Conservation (phyloP, 78 protist species). For the Polysphondylium violaceum region DNA sequence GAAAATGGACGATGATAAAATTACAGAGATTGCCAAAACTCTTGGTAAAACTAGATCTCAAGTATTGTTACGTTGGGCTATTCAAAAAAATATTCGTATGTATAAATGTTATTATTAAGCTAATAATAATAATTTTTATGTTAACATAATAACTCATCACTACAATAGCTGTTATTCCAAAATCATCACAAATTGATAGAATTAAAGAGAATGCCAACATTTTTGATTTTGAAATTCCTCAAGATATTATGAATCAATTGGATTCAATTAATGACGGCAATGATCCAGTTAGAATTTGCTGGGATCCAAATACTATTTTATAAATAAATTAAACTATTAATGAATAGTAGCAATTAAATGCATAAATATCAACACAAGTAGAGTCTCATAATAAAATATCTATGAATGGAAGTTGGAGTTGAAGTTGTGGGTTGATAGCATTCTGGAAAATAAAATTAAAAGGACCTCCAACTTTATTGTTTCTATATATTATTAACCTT, state of each 20-base stretch:
- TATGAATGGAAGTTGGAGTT: too few species aligned
- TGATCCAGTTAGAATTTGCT: conserved; percentile 17
- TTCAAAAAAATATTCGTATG: conserved; percentile 48
- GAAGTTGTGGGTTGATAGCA: too few species aligned
- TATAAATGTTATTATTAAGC: neutral
- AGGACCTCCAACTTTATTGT: too few species aligned
- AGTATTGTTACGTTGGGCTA: conserved; percentile 73
- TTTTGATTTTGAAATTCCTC: conserved; percentile 30
- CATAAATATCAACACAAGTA: too few species aligned
- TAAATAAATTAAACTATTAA: neutral
- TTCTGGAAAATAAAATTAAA: too few species aligned
- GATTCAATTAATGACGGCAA: conserved; percentile 21
- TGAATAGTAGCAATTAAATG: too few species aligned
- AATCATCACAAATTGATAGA: conserved; percentile 58
- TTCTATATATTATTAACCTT: too few species aligned
- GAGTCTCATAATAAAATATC: too few species aligned
- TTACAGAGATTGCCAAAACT: conserved; percentile 30
- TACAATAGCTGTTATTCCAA: conserved; percentile 59
- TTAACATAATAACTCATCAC: neutral
- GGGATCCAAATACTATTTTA: conserved; percentile 41
- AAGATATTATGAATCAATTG: conserved; percentile 13
- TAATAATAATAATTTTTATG: neutral
- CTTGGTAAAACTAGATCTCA: conserved; percentile 46
- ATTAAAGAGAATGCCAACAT: conserved; percentile 57
- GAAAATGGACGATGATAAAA: conserved; percentile 20